Percentiles rank a stretch among this genome's conserved stretches.
Conservation (phyloP, 2,329 filamentous ascomycete species). For the Knufia petricola region DNA sequence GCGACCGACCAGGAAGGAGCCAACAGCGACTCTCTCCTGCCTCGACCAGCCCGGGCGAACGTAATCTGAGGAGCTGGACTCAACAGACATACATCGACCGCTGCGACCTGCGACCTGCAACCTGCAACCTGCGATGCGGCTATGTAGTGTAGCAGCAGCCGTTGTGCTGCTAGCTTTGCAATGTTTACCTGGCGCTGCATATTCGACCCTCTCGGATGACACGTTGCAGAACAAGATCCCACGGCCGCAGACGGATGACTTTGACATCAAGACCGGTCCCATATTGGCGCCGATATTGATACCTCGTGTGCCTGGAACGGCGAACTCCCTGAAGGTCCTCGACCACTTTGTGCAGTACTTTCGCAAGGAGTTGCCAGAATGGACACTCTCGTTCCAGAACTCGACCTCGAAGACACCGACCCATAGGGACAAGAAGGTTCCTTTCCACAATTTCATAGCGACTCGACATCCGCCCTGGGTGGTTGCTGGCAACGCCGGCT, state of each 20-base stretch:
- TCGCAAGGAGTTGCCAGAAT: slow-evolving; percentile 59
- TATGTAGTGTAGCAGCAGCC: slow-evolving; percentile 4
- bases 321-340: slow-evolving; percentile 62
- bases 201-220: slow-evolving; percentile 60
- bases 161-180: slow-evolving; percentile 1
- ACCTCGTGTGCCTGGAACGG: slow-evolving; percentile 78
- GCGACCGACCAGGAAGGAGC: background rate
- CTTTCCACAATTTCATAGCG: slow-evolving; percentile 80
- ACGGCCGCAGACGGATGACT: slow-evolving; percentile 56
- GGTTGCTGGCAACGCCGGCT: slow-evolving; percentile 60
- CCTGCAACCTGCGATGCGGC: slow-evolving; percentile 2
- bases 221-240: slow-evolving; percentile 59
- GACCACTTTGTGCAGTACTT: slow-evolving; percentile 83
- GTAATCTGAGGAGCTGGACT: background rate
- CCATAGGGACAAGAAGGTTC: slow-evolving; percentile 59
- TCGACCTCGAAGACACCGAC: slow-evolving; percentile 75
- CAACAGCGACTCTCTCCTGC: background rate
- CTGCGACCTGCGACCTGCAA: no score
- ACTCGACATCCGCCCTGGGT: slow-evolving; percentile 81
- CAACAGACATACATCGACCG: background rate
- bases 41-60: background rate
- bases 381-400: slow-evolving; percentile 78
- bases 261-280: slow-evolving; percentile 65
- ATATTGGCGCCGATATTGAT: slow-evolving; percentile 80
- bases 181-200: slow-evolving; percentile 30